Evolutionary conservation across 371 early-diverging fungal species (phyloP).

Genomic region (Mortierella sp.): DNA sequence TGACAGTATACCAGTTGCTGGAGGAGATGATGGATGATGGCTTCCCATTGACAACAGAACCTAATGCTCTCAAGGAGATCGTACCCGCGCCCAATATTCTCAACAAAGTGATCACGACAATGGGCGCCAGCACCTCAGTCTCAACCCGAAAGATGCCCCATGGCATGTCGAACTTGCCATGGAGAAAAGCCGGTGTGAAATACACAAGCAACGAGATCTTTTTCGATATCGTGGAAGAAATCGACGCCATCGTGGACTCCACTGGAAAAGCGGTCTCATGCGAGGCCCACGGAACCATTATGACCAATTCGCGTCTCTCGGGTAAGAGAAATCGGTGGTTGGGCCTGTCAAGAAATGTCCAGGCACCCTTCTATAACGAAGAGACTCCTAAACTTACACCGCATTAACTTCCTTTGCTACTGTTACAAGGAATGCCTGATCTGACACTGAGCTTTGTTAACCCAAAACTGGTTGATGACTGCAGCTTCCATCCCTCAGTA

Average conservation of each 20-base stretch:
- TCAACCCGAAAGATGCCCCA: slow-evolving; percentile 47
- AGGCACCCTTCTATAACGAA: too few species aligned
- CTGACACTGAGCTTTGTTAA: slow-evolving; percentile 80
- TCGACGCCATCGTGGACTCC: slow-evolving; percentile 85
- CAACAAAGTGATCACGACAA: slow-evolving; percentile 86
- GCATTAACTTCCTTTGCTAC: not conserved
- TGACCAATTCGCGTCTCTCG: slow-evolving; percentile 80
- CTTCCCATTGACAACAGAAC: slow-evolving; percentile 88
- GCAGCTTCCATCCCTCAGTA: slow-evolving; percentile 92
- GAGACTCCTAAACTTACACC: not conserved
- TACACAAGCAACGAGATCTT: slow-evolving; percentile 94
- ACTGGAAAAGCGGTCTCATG: slow-evolving; percentile 80
- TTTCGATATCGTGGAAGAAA: slow-evolving; percentile 90
- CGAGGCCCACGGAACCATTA: slow-evolving; percentile 84
- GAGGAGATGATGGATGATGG: slow-evolving; percentile 96
- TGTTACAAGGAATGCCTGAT: slow-evolving; percentile 85
- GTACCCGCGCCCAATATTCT: slow-evolving; percentile 91
- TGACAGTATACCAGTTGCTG: slow-evolving; percentile 91
- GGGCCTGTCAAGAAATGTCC: too few species aligned
- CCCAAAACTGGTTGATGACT: slow-evolving; percentile 80
- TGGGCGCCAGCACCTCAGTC: slow-evolving; percentile 67
- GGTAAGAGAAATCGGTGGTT: slow-evolving; percentile 62
- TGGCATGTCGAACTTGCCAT: slow-evolving; percentile 81
- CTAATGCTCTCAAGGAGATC: slow-evolving; percentile 84
- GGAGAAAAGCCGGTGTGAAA: slow-evolving; percentile 90